Conservation (phyloP, 192 early-diverging fungal genomes). For the Backusella psychrophila region DNA sequence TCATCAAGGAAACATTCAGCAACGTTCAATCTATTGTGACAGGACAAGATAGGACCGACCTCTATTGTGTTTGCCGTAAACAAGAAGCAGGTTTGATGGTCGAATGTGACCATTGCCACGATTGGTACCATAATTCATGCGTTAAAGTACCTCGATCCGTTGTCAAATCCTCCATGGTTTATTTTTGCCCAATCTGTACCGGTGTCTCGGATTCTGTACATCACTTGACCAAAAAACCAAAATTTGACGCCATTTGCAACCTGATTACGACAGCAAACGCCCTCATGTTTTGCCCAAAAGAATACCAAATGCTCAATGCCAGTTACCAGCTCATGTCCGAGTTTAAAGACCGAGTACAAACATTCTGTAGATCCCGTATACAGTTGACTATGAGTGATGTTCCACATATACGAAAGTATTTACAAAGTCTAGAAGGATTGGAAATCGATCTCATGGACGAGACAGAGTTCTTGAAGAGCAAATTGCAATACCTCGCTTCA, state of each 20-base stretch:
- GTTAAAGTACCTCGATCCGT: slow-evolving; percentile 45
- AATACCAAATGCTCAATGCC: slow-evolving; percentile 20
- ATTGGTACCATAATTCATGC: slow-evolving; percentile 65
- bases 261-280: slow-evolving; percentile 41
- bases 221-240: slow-evolving; percentile 35
- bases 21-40: not conserved
- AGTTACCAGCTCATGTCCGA: slow-evolving; percentile 3
- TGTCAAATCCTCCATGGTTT: slow-evolving; percentile 41
- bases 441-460: slow-evolving; percentile 39
- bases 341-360: slow-evolving; percentile 19
- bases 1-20: not conserved
- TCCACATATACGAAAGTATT: slow-evolving; percentile 28
- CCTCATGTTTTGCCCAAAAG: slow-evolving; percentile 42
- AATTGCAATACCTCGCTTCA: slow-evolving; percentile 34
- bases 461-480: slow-evolving; percentile 36
- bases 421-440: slow-evolving; percentile 42
- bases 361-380: slow-evolving; percentile 32
- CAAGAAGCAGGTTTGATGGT: slow-evolving; percentile 66
- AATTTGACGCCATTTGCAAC: slow-evolving; percentile 32
- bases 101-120: slow-evolving; percentile 62
- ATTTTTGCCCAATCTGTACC: slow-evolving; percentile 60
- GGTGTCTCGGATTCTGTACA: slow-evolving; percentile 10
- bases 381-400: slow-evolving; percentile 30
- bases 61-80: slow-evolving; percentile 62
- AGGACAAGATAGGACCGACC: not conserved